A percentile compares a stretch with the other conserved stretches of the same genome.
These are phyloP conservation scores for Phytophthora litchii DNA, from an alignment of 352 stramenopile species.

Conservation along the genomic window DNA sequence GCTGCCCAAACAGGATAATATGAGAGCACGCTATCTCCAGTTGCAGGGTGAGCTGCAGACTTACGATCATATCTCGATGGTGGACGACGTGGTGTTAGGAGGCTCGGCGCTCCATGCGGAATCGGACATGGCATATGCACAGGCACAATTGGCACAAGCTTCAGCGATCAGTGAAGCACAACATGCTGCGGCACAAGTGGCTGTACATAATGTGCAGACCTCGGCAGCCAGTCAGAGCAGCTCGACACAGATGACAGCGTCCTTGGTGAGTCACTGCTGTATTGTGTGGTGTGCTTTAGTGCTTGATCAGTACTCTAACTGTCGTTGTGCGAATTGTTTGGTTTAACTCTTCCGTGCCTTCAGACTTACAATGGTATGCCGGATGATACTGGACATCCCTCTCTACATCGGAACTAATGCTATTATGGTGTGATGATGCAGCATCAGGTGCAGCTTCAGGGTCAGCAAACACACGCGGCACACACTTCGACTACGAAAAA, in stretches of 20 bases:
- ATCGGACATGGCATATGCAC: slow-evolving; percentile 64
- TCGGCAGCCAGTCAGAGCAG: slow-evolving; percentile 22
- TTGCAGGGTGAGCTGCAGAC: slow-evolving; percentile 61
- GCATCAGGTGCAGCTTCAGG: slow-evolving; percentile 11
- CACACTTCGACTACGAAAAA: slow-evolving; percentile 78
- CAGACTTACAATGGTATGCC: slow-evolving; percentile 13
- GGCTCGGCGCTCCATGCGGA: slow-evolving; percentile 56
- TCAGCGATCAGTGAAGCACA: slow-evolving; percentile 38
- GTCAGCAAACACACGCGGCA: slow-evolving; percentile 28
- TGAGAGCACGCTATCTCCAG: slow-evolving; percentile 65
- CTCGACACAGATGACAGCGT: slow-evolving; percentile 38
- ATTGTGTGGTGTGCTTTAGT: slow-evolving; percentile 5
- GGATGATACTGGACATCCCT: too few relatives aligned
- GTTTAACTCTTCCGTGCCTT: background rate
- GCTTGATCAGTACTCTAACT: slow-evolving; percentile 4
- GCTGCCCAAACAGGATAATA: slow-evolving; percentile 75
- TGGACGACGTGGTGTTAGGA: slow-evolving; percentile 75
- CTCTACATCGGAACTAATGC: too few relatives aligned
- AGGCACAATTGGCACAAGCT: slow-evolving; percentile 49
- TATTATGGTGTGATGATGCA: slow-evolving; percentile 15
- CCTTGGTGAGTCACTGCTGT: slow-evolving; percentile 43
- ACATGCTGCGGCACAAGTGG: slow-evolving; percentile 33
- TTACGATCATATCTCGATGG: slow-evolving; percentile 69
- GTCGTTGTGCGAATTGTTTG: slow-evolving; percentile 2
- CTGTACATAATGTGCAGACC: slow-evolving; percentile 14